Conservation (phyloP, 495 filamentous ascomycete species). For the Entonaema liquescens region DNA sequence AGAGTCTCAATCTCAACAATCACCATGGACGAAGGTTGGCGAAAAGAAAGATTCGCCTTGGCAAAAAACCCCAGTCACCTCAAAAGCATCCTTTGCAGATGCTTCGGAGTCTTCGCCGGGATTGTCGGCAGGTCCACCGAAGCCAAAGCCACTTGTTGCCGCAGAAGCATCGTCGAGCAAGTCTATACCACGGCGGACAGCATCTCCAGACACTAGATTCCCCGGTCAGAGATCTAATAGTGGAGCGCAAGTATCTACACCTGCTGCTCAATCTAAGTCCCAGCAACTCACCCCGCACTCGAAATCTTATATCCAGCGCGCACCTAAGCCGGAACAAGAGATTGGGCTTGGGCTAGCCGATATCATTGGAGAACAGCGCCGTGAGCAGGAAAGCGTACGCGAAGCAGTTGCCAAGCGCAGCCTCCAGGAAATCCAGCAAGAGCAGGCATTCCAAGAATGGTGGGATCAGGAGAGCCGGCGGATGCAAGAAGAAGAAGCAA, state of each 20-base stretch:
- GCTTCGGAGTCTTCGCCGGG: conserved; percentile 45
- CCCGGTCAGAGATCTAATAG: conserved; percentile 53
- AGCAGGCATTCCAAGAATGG: conserved; percentile 98
- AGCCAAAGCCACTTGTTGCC: conserved; percentile 51
- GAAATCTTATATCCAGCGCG: conserved; percentile 57
- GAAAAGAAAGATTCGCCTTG: conserved; percentile 71
- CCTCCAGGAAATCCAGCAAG: conserved; percentile 91
- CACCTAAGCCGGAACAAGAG: conserved; percentile 61
- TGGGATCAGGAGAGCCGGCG: conserved; percentile 91
- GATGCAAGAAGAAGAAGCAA: conserved; percentile 70
- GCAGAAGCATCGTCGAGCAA: conserved; percentile 43
- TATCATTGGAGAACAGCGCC: conserved; percentile 86
- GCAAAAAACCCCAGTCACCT: conserved; percentile 62
- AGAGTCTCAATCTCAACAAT: conserved; percentile 52
- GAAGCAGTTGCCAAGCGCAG: conserved; percentile 88
- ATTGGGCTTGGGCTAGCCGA: conserved; percentile 81
- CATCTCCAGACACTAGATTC: conserved; percentile 65
- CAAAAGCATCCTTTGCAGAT: conserved; percentile 47
- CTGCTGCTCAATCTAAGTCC: conserved; percentile 20
- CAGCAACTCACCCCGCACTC: conserved; percentile 57
- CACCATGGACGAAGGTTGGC: conserved; percentile 48
- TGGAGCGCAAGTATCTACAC: conserved; percentile 21
- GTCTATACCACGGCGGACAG: conserved; percentile 53
- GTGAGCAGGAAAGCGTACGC: conserved; percentile 80
- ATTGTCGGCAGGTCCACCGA: conserved; percentile 59